phyloP scores from a whole-genome alignment of 331 rosid genomes.

The Prunus yedoensis region DNA sequence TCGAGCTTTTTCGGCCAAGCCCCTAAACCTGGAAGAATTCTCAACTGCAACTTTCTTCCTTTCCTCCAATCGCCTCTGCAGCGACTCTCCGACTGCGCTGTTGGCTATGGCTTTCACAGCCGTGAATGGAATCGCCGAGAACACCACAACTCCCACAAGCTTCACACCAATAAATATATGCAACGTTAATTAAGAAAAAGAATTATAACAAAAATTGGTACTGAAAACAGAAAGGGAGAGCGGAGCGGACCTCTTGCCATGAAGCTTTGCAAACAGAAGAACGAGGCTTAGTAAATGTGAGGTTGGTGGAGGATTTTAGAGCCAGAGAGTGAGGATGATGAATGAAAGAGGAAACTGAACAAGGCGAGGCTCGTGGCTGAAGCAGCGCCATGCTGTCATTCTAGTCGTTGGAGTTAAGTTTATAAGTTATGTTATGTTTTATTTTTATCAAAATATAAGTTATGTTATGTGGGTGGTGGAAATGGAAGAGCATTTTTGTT shows the following conservation, averaged over 20 bases:
- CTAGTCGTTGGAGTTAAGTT: not conserved
- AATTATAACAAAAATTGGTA: not conserved
- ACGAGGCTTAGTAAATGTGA: not conserved
- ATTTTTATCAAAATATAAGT: too few species aligned
- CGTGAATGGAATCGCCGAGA: conserved; percentile 91
- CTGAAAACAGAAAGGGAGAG: not conserved
- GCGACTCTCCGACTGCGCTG: conserved; percentile 79
- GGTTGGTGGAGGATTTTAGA: conserved; percentile 23
- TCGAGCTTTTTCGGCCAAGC: conserved; percentile 52
- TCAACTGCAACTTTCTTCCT: conserved; percentile 46
- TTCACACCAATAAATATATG: conserved; percentile 16
- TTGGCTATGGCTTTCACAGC: conserved; percentile 87
- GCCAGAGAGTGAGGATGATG: conserved; percentile 28
- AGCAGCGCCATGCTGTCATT: conserved; percentile 24
- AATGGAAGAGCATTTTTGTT: too few species aligned
- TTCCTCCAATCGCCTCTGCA: conserved; percentile 61
- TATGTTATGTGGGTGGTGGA: too few species aligned
- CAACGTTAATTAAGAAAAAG: too few species aligned
- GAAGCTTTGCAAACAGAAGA: conserved; percentile 60
- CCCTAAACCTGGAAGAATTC: conserved; percentile 59
- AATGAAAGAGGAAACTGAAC: conserved; percentile 32
- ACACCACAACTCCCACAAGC: conserved; percentile 84
- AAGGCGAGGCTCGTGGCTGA: conserved; percentile 18
- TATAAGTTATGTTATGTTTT: too few species aligned
- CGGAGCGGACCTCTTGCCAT: conserved; percentile 72